Percentiles rank a stretch among this genome's conserved stretches.
Conservation (phyloP, 768 basidiomycete species). For the Suillus clintonianus region DNA sequence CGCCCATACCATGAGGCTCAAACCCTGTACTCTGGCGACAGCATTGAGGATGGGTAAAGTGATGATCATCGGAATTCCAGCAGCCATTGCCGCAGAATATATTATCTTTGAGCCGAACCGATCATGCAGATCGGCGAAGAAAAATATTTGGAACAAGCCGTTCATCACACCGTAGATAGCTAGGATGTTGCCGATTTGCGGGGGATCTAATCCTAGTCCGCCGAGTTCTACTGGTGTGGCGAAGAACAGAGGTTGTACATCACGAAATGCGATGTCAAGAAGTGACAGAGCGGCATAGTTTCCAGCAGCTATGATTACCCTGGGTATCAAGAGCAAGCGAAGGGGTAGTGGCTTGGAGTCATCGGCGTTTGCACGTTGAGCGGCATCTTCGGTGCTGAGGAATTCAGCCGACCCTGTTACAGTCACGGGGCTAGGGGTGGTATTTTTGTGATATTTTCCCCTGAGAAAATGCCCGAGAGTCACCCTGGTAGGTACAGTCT, state of each 20-base stretch:
- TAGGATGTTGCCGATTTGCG: constrained; percentile 66
- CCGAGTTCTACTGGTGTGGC: constrained; percentile 69
- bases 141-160: constrained; percentile 65
- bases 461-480: constrained; percentile 29
- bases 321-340: constrained; percentile 49
- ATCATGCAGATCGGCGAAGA: constrained; percentile 63
- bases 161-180: constrained; percentile 62
- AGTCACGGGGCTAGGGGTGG: background rate
- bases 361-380: constrained; percentile 11
- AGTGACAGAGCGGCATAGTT: constrained; percentile 70
- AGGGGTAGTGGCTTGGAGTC: constrained; percentile 47
- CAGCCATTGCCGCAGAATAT: constrained; percentile 52
- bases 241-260: constrained; percentile 69
- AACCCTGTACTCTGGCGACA: constrained; percentile 52
- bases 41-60: constrained; percentile 63
- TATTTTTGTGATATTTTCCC: constrained; percentile 13
- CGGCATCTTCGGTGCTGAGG: background rate
- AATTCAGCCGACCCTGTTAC: constrained; percentile 15
- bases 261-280: constrained; percentile 65
- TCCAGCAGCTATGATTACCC: constrained; percentile 57
- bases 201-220: constrained; percentile 66
- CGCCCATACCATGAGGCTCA: constrained; percentile 49
- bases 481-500: constrained; percentile 36
- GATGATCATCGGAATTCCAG: constrained; percentile 53
- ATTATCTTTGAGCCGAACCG: constrained; percentile 66